Conservation (phyloP, 139 green algal genomes). For the Gonium pectorale region DNA sequence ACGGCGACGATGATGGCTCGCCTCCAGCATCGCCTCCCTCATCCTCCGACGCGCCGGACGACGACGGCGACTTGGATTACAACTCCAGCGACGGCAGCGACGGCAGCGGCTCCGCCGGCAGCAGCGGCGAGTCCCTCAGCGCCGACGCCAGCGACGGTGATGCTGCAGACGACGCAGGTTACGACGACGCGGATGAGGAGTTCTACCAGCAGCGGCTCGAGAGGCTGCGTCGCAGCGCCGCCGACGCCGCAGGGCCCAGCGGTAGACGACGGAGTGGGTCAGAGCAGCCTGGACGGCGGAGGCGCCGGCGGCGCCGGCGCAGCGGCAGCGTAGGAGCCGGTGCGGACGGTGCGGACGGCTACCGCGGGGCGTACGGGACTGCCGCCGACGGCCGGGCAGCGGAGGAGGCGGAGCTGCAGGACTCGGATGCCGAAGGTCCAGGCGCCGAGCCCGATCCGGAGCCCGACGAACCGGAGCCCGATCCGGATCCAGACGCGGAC, state of each 20-base stretch:
- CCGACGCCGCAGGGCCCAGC: neutral
- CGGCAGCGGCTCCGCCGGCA: neutral
- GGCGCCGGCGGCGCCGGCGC: neutral
- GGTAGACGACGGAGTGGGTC: no score
- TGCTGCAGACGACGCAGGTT: neutral
- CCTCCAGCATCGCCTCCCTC: neutral
- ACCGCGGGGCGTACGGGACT: no score
- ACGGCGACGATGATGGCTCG: neutral
- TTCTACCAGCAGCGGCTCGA: slow-evolving; percentile 27
- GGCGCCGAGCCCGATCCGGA: no score
- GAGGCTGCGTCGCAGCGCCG: neutral
- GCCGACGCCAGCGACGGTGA: neutral
- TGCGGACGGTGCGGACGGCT: neutral
- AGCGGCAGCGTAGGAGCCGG: neutral
- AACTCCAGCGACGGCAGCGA: neutral
- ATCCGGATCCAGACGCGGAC: neutral
- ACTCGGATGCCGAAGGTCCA: no score
- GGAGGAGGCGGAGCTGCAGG: neutral
- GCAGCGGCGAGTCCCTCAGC: neutral
- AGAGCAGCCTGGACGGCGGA: neutral
- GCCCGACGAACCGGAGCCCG: neutral
- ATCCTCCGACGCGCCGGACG: neutral
- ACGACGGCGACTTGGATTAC: neutral
- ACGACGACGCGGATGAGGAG: slow-evolving; percentile 51
- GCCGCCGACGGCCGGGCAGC: neutral